A percentile compares a stretch with the other conserved stretches of the same genome.
Conservation (phyloP, 164 flowering plant species). For the Vitis amurensis region DNA sequence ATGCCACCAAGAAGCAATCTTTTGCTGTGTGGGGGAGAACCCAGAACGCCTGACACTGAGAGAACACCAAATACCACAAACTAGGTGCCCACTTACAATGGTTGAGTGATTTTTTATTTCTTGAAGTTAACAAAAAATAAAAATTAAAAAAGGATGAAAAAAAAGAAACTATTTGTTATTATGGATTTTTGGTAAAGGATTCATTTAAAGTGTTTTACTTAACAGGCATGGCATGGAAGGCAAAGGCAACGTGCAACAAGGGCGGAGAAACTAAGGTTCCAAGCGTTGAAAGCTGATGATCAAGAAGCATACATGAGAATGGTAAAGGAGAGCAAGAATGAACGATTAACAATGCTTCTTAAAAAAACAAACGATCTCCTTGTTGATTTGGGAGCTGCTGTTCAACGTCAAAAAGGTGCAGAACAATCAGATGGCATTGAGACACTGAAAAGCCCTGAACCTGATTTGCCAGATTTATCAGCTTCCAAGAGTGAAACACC, state of each 20-base stretch:
- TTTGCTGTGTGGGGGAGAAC: not conserved
- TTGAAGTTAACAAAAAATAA: not conserved
- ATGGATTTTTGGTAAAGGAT: not conserved
- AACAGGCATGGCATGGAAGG: constrained; percentile 95
- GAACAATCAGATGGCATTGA: constrained; percentile 63
- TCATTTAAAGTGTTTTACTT: not conserved
- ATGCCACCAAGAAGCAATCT: not conserved
- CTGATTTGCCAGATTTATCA: constrained; percentile 51
- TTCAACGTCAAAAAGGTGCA: constrained; percentile 89
- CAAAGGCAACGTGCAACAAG: constrained; percentile 95
- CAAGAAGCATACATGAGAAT: constrained; percentile 96
- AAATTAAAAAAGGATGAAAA: too few relatives aligned
- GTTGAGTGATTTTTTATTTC: constrained; percentile 3
- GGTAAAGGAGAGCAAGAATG: constrained; percentile 99
- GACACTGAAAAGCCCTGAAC: constrained; percentile 50
- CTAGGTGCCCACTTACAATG: too few relatives aligned
- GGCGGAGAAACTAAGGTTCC: constrained; percentile 87
- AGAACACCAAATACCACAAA: too few relatives aligned
- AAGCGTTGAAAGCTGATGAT: constrained; percentile 92
- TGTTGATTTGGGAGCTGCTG: constrained; percentile 90
- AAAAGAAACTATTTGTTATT: not conserved
- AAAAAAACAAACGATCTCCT: constrained; percentile 93
- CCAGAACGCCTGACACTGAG: too few relatives aligned
- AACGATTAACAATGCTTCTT: constrained; percentile 83
- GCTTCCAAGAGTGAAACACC: constrained; percentile 43